These are phyloP conservation scores for Asclepias syriaca DNA, from an alignment of 257 asterid species.

Conservation along the genomic window DNA sequence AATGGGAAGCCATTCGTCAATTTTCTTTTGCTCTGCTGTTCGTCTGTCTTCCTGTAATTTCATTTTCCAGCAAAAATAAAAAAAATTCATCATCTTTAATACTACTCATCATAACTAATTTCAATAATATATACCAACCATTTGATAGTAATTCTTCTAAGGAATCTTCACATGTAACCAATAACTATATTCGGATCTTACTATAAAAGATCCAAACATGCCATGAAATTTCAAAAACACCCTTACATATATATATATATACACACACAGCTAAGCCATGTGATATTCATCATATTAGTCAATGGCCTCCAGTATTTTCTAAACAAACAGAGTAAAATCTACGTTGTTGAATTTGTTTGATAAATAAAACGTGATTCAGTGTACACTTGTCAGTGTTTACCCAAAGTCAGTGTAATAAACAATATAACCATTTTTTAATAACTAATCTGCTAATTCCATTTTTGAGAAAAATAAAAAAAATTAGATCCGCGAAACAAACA, in stretches of 20 bases:
- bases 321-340: background rate
- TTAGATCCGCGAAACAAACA: no score
- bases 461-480: no score
- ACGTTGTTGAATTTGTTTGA: background rate
- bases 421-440: background rate
- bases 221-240: no score
- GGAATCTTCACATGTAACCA: background rate
- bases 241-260: no score
- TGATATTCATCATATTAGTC: background rate
- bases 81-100: no score
- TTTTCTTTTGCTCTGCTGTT: constrained; percentile 24
- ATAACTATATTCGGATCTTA: background rate
- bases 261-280: background rate
- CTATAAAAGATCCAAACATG: no score
- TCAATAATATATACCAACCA: no score
- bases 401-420: background rate
- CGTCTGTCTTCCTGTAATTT: constrained; percentile 18
- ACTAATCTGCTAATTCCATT: background rate
- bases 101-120: background rate
- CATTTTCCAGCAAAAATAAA: no score
- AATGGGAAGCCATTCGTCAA: constrained; percentile 51
- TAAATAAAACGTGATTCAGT: background rate
- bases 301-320: background rate
- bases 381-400: background rate
- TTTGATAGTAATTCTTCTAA: background rate